Conservation (phyloP, 176 grass and related monocot genomes). For the Oryza longistaminata region DNA sequence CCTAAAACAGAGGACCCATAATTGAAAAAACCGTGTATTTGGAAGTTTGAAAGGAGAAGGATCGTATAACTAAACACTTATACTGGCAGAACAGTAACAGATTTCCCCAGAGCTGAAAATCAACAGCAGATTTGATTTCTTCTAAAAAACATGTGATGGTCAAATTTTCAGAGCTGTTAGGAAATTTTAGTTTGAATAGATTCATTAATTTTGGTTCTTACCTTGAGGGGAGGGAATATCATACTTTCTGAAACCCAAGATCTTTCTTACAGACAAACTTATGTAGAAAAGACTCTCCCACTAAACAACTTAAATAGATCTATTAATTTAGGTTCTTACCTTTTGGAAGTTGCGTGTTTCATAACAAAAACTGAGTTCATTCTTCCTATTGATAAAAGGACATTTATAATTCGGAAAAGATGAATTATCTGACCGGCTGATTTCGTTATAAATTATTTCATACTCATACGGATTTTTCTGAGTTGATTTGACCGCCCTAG, state of each 20-base stretch:
- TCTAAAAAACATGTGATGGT: neutral
- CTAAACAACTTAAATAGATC: neutral
- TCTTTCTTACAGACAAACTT: neutral
- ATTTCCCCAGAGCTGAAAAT: neutral
- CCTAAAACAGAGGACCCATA: neutral
- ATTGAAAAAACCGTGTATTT: neutral
- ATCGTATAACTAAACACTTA: neutral
- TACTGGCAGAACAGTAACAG: neutral
- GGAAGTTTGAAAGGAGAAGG: neutral
- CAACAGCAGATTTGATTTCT: neutral
- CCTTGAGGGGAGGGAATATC: neutral
- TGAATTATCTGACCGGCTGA: neutral
- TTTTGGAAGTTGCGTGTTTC: neutral
- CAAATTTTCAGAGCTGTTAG: neutral
- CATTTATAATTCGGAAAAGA: neutral
- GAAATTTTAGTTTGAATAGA: neutral
- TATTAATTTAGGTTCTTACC: no score
- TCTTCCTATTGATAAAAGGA: neutral
- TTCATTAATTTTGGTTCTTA: no score
- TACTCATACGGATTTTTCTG: neutral
- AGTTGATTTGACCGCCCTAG: conserved; percentile 18
- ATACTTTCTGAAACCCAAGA: neutral
- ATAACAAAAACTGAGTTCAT: neutral
- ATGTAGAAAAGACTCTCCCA: neutral
- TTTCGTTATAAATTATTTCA: neutral